phyloP scores from a whole-genome alignment of 2,329 filamentous ascomycete species.

The Fusarium domesticum region DNA sequence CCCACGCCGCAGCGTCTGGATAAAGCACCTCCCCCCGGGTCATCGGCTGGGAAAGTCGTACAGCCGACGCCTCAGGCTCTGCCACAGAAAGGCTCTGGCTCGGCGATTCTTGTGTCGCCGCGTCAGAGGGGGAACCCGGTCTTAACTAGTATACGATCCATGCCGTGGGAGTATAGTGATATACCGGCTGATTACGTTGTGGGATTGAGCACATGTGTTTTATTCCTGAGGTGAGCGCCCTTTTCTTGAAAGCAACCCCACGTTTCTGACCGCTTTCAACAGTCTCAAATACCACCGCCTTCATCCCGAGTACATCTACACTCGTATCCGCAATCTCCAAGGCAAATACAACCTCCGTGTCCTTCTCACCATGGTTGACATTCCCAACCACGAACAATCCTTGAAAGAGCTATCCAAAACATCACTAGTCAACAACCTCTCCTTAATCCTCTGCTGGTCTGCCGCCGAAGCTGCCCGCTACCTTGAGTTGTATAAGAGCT shows the following conservation, averaged over 20 bases:
- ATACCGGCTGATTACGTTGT: constrained; percentile 94
- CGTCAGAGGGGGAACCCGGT: constrained; percentile 95
- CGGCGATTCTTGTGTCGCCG: constrained; percentile 83
- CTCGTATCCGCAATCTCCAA: constrained; percentile 78
- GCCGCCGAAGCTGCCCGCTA: constrained; percentile 92
- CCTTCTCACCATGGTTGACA: constrained; percentile 88
- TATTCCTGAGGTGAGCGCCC: constrained; percentile 76
- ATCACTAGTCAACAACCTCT: constrained; percentile 87
- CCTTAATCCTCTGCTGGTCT: constrained; percentile 89
- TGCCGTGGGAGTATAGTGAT: constrained; percentile 95
- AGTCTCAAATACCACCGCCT: constrained; percentile 94
- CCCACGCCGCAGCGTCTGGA: constrained; percentile 57
- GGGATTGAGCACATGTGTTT: constrained; percentile 79
- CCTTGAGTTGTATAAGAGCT: constrained; percentile 90
- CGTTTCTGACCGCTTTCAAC: constrained; percentile 2
- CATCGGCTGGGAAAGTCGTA: constrained; percentile 57
- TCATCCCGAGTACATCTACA: constrained; percentile 97
- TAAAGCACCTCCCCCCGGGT: constrained; percentile 43
- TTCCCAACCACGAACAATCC: constrained; percentile 87
- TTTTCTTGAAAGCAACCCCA: not conserved
- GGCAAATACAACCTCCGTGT: constrained; percentile 85
- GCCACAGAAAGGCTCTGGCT: constrained; percentile 60
- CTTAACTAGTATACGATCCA: constrained; percentile 72
- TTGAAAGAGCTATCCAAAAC: constrained; percentile 91
- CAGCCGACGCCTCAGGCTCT: constrained; percentile 90